A percentile compares a stretch with the other conserved stretches of the same genome.
Conservation (phyloP, 2,329 filamentous ascomycete species). For the Fusarium aywerte region DNA sequence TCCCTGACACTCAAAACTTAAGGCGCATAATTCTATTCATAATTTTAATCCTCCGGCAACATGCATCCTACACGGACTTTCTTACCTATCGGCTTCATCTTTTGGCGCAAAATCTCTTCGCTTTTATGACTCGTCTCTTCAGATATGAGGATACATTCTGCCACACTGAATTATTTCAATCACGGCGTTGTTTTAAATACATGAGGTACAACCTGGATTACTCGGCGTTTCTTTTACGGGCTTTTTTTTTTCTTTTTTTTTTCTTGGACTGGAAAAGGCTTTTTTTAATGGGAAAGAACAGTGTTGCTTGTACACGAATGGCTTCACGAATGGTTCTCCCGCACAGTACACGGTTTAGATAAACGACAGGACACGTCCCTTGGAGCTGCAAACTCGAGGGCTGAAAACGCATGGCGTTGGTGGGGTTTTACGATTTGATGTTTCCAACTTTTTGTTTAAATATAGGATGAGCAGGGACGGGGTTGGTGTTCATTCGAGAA, state of each 20-base stretch:
- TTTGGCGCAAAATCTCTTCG: conserved; percentile 5
- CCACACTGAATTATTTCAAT: conserved; percentile 15
- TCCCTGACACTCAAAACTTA: conserved; percentile 7
- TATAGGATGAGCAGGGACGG: conserved; percentile 9
- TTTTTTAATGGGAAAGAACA: conserved; percentile 21
- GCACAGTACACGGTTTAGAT: conserved; percentile 38
- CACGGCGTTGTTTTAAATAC: conserved; percentile 40
- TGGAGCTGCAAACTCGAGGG: conserved; percentile 24
- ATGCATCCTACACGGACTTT: background rate
- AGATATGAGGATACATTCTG: conserved; percentile 21
- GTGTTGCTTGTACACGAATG: conserved; percentile 43
- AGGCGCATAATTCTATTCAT: conserved; percentile 33
- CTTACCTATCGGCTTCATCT: conserved; percentile 9
- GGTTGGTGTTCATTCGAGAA: conserved; percentile 1
- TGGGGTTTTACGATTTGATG: conserved; percentile 32
- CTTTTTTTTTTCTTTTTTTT: conserved; percentile 12
- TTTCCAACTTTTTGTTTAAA: conserved; percentile 27
- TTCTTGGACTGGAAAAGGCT: conserved; percentile 15
- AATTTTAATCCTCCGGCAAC: conserved; percentile 39
- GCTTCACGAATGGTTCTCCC: conserved; percentile 38
- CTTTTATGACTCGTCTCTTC: conserved; percentile 5
- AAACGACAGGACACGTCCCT: conserved; percentile 38
- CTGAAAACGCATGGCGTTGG: conserved; percentile 43
- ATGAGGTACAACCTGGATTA: conserved; percentile 30
- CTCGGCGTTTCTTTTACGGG: conserved; percentile 30